Evolutionary conservation across 768 basidiomycete species (phyloP), one percentile per base, ranked within the genome.

Genomic region (Termitomyces sp.): DNA sequence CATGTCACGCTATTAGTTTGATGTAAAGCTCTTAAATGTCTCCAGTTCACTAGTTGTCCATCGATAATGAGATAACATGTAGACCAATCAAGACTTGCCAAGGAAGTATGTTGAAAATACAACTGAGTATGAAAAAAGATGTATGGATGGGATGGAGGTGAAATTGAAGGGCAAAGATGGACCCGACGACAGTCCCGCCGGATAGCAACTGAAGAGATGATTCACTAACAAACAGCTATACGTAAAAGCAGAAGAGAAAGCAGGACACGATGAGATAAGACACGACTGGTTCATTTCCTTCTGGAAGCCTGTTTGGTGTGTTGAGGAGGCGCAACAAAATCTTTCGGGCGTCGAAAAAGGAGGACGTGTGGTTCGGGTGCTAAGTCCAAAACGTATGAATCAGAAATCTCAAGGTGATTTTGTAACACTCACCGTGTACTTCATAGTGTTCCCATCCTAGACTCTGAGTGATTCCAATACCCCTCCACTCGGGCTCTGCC

Each of bases 391-490:
- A 25, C 52, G 37, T 49, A 54, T 59, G 42, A 47, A 52, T 30
- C 52, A 41, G 28, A 27, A 40, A 27, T 27, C 34, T 17, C 19
- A 27, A 45, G 54, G 48, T 45, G n/a, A 54, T 49, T 10, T 46
- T 34, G 56, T 44, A 27, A 50, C 28, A 54, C 79, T 60, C 60
- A 88, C 94, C 91, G 66, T 98, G 95, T n/a, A 95, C 91, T 76
- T 95, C 94, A 65, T 95, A 98, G 65, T 97, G 94, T 67, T 92
- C 90, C 94, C 95, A 98, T 3, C 95, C 95, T 23, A 96, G 76
- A 70, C 91, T 94, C 73, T 99, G 96, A 41, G 89, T 90, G 60
- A 98, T 96, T 9, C 96, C 96, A 55, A 99, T 93, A 0, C 91
- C 90, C 68, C 96, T 81, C 96, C 96, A 99, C 72, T 99, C 97